Base-by-base conservation (phyloP, 2,329 filamentous ascomycete species). In the Diaporthe australafricana region DNA sequence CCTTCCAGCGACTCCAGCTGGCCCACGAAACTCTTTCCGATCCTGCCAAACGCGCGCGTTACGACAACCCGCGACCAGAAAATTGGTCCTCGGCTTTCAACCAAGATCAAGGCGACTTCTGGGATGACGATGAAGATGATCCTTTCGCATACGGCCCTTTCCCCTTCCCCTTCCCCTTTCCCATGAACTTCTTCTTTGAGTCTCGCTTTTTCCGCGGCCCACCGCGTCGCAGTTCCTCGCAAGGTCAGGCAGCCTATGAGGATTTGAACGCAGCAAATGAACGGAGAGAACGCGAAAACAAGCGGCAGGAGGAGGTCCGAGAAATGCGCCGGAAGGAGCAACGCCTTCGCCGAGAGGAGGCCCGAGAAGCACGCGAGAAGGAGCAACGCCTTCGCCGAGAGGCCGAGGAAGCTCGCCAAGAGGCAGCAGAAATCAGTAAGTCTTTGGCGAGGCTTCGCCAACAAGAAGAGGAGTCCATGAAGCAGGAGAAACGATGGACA, bases 21-120 rank as follows among this genome's bases (percentile, higher is more conserved):
- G 78, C 78, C 9, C 75, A 79, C 50, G 75, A 77, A 50, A 75
- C 73, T 5, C 76, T 80, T 1, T 76, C 74, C 5, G 66, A 77
- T 27, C 66, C 75, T 16, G 42, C n/a, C 5, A 62, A 72, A n/a
- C 76, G 78, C 17, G 22, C 53, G 12, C 22, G 16, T 1, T 79
- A 80, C 52, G 77, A 79, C 69, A 67, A 48, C 47, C 42, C 62
- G 35, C 45, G 1, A 22, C 22, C 11, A 38, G 52, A 40, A 35
- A 4, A 40, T 22, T 50, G 16, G 14, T 66, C 47, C 25, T 20
- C n/a, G 30, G 25, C 9, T 14, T 66, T 35, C 30, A 5, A 47
- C 16, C 25, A 25, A n/a, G 27, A 63, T 4, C 5, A 40, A 11
- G 27, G 14, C 14, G 47, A 40, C 45, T 20, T 35, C 30, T 66